Evolutionary conservation across 805 yeast species (phyloP).

Genomic region (Myxozyma geophila): DNA sequence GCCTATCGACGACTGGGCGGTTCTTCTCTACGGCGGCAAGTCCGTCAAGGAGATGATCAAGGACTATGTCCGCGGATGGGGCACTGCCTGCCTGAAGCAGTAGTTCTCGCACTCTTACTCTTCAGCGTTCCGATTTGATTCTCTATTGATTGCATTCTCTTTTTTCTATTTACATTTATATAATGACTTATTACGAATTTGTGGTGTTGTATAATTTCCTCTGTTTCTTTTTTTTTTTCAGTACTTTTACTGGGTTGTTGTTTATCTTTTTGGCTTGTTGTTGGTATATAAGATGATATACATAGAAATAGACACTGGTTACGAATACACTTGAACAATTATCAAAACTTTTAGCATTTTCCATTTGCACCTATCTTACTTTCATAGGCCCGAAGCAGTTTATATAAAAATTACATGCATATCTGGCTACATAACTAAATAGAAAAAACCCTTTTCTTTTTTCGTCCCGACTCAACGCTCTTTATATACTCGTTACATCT

Average conservation of each 20-base stretch:
- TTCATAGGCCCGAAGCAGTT: neutral
- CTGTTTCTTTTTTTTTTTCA: neutral
- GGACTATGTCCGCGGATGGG: conserved; percentile 45
- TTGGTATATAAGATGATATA: too few species aligned
- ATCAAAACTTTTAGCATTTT: conserved; percentile 5
- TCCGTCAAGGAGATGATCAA: conserved; percentile 78
- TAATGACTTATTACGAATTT: too few species aligned
- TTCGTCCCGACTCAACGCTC: conserved; percentile 1
- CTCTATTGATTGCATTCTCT: neutral
- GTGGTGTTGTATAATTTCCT: neutral
- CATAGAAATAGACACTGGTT: neutral
- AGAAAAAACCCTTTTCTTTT: conserved; percentile 1
- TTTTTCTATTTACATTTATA: neutral
- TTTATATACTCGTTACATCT: conserved; percentile 3
- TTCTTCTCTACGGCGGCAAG: conserved; percentile 57
- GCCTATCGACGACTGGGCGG: conserved; percentile 21
- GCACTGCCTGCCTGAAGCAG: conserved; percentile 25
- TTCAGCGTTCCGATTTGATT: neutral
- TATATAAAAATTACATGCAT: conserved; percentile 8
- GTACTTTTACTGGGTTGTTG: too few species aligned
- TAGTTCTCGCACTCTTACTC: neutral
- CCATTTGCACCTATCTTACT: conserved; percentile 13
- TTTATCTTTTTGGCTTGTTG: too few species aligned
- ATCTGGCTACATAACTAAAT: conserved; percentile 10
- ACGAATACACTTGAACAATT: too few species aligned